Evolutionary conservation across 768 basidiomycete species (phyloP).

Genomic region (Daedalea quercina): DNA sequence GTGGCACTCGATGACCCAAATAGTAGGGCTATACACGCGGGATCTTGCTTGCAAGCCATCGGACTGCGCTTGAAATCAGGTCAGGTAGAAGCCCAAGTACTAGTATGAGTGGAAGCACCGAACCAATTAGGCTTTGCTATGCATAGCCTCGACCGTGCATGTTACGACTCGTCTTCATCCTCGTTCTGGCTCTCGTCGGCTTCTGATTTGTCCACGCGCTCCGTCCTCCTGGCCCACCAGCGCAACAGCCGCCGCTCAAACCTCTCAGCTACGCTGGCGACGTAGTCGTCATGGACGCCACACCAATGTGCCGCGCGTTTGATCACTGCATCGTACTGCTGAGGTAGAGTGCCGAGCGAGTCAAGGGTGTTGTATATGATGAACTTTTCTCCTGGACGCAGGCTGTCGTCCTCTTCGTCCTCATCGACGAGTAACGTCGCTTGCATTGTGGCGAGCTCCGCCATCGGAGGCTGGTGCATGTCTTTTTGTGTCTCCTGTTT

Average conservation of each 20-base stretch:
- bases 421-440: conserved; percentile 3
- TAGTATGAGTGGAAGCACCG: too few species aligned
- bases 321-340: conserved; percentile 45
- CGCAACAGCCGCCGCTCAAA: conserved; percentile 58
- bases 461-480: background rate
- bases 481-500: background rate
- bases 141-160: background rate
- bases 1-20: too few species aligned
- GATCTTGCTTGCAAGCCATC: too few species aligned
- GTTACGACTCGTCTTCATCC: background rate
- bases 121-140: too few species aligned
- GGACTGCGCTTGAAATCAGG: too few species aligned
- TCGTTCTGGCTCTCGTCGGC: background rate
- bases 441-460: conserved; percentile 5
- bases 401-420: conserved; percentile 3
- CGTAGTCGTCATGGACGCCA: conserved; percentile 45
- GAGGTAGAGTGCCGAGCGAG: conserved; percentile 48
- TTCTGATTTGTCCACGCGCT: background rate
- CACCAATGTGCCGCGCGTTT: conserved; percentile 44
- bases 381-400: conserved; percentile 54
- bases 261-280: conserved; percentile 51
- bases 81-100: too few species aligned
- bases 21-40: too few species aligned
- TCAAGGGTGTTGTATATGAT: conserved; percentile 66
- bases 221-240: conserved; percentile 34